Conservation (phyloP, 257 asterid species). For the Capsicum chinense region DNA sequence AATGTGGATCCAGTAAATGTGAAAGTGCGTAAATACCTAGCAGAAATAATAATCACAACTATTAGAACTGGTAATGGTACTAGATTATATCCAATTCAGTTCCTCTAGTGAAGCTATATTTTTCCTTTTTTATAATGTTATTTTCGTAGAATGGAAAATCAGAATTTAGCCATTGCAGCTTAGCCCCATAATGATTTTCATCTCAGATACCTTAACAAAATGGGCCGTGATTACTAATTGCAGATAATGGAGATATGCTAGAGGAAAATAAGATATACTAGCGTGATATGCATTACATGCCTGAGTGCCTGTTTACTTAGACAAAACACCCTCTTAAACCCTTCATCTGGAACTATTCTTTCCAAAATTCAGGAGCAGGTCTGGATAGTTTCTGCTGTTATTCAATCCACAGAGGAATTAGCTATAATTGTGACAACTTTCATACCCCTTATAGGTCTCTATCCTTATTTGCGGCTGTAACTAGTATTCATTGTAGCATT, state of each 20-base stretch:
- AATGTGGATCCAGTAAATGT: slow-evolving; percentile 14
- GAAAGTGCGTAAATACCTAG: neutral
- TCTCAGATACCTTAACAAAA: neutral
- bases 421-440: slow-evolving; percentile 19
- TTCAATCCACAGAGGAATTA: slow-evolving; percentile 19
- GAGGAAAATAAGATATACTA: neutral
- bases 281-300: slow-evolving; percentile 15
- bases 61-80: slow-evolving; percentile 6
- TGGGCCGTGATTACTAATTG: neutral
- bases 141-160: neutral
- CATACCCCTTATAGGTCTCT: neutral
- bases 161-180: neutral
- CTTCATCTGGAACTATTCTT: neutral
- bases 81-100: slow-evolving; percentile 18
- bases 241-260: slow-evolving; percentile 17
- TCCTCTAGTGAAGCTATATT: neutral
- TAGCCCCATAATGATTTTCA: slow-evolving; percentile 17
- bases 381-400: slow-evolving; percentile 20
- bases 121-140: neutral
- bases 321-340: slow-evolving; percentile 11
- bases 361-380: slow-evolving; percentile 23
- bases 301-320: neutral
- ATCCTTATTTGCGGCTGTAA: neutral
- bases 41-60: neutral
- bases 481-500: slow-evolving; percentile 20